Base-by-base conservation (phyloP, 176 grass and related monocot genomes). In the Eragrostis curvula region DNA sequence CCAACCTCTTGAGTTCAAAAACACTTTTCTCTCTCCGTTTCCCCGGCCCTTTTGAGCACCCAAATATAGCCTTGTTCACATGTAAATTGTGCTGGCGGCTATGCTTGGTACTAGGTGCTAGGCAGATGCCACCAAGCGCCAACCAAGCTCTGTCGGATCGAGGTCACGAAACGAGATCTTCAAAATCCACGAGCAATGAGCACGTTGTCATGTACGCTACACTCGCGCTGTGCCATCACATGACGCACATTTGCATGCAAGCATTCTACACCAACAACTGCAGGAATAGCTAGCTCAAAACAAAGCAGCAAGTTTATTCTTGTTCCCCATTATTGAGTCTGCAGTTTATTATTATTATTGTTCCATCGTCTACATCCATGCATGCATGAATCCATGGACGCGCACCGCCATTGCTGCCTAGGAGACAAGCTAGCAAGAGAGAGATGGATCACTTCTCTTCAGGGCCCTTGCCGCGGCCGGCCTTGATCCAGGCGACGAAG, bases 401-500 rank as follows among this genome's bases (percentile, higher is more conserved):
- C n/a, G n/a, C n/a, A n/a, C n/a, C n/a, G n/a, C n/a, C n/a, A n/a
- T n/a, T n/a, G n/a, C n/a, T n/a, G n/a, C n/a, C n/a, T n/a, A n/a
- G n/a, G n/a, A n/a, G n/a, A n/a, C n/a, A n/a, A n/a, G n/a, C 32
- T 36, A 24, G 16, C 29, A 12, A 41, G 20, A n/a, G n/a, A n/a
- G n/a, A 9, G 52, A 43, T 27, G 14, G 3, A 76, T 77, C 74
- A 61, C 14, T 76, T 70, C 16, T 27, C 58, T 6, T 53, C 30
- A n/a, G n/a, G n/a, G n/a, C n/a, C n/a, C n/a, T n/a, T n/a, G 56
- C 23, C 21, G 21, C 58, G 56, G 20, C 79, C 52, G 23, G 63
- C n/a, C 25, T 4, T 18, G 85, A 94, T 91, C 92, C 86, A 97
- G 23, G 76, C 40, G 14, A 85, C 68, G 86, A 97, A 94, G 62